phyloP scores from a whole-genome alignment of 2,329 filamentous ascomycete genomes.

The Epicoccum sorghinum region DNA sequence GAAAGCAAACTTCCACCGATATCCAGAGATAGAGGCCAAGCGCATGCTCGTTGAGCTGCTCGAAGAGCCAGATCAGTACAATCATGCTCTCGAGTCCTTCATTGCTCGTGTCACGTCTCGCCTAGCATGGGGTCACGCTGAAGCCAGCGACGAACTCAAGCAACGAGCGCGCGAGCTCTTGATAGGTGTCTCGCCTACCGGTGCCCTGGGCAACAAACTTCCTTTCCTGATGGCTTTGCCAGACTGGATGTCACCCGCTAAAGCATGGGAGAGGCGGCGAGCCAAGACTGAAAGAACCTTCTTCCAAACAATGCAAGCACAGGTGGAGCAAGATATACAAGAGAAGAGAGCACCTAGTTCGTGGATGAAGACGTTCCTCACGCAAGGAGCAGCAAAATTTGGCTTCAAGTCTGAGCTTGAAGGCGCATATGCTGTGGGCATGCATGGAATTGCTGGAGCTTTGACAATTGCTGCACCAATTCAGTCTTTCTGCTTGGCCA shows the following conservation, averaged over 20 bases:
- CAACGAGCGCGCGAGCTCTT: slow-evolving; percentile 55
- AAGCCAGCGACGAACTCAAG: slow-evolving; percentile 54
- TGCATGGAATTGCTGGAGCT: slow-evolving; percentile 56
- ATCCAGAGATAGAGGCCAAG: slow-evolving; percentile 54
- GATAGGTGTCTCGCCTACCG: slow-evolving; percentile 54
- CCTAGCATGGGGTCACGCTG: slow-evolving; percentile 54
- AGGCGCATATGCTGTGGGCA: slow-evolving; percentile 54
- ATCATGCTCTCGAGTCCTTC: slow-evolving; percentile 53
- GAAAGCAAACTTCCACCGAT: slow-evolving; percentile 49
- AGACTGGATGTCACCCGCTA: slow-evolving; percentile 50
- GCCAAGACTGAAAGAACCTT: slow-evolving; percentile 52
- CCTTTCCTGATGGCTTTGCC: slow-evolving; percentile 54
- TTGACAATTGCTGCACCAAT: slow-evolving; percentile 55
- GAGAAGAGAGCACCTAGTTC: slow-evolving; percentile 45
- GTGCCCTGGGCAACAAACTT: slow-evolving; percentile 54
- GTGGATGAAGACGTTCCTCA: slow-evolving; percentile 53
- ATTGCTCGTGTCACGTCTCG: slow-evolving; percentile 55
- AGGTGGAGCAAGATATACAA: slow-evolving; percentile 46
- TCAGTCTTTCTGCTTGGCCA: slow-evolving; percentile 55
- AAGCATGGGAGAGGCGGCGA: slow-evolving; percentile 54
- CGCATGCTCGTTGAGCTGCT: slow-evolving; percentile 54
- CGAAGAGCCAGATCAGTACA: slow-evolving; percentile 51
- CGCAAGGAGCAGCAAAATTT: slow-evolving; percentile 46
- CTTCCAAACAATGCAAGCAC: slow-evolving; percentile 53
- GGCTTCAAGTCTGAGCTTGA: slow-evolving; percentile 53